Evolutionary conservation across 495 filamentous ascomycete species (phyloP), one percentile per base, ranked within the genome.

Genomic region (Lepidopterella palustris): DNA sequence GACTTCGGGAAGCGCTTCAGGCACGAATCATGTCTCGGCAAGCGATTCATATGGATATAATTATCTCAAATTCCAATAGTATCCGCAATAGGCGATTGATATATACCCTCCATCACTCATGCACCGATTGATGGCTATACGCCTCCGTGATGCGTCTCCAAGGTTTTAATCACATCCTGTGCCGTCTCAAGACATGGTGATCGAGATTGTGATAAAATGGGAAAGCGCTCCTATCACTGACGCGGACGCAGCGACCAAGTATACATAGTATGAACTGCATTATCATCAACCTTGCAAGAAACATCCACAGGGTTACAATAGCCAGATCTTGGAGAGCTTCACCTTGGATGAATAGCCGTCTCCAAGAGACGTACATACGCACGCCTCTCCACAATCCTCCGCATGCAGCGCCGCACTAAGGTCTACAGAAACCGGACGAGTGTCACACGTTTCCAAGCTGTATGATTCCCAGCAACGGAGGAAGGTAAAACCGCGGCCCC

Each of bases 401-500:
- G 61, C 54, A 60, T 63, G 64, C 57, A 15, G 23, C 58, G 54
- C 57, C 56, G 56, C 58, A 63, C 28, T 13, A 52, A 27, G 45
- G n/a, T 31, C 18, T n/a, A 52, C 57, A 27, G 23, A 48, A 53
- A 1, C 20, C 53, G 51, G 56, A 54, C 45, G 21, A 4, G 24
- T 20, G 60, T 53, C 58, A 55, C 47, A 26, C 15, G 60, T 66
- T 62, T 66, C 60, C 47, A 45, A 56, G 53, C n/a, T 61, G 63
- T 65, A 27, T 65, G 63, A 65, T 62, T 63, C 50, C 29, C 60
- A 32, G 52, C 53, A n/a, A 48, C 23, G 24, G 20, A 9, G 29
- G 21, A 48, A 55, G 63, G 39, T 54, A 50, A 62, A 59, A 57
- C 63, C 23, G 55, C 39, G 57, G 53, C 8, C 27, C 50, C 63